Percentiles rank a stretch among this genome's conserved stretches.
Evolutionary conservation across 257 asterid species (phyloP).

Genomic region (Sherardia arvensis): DNA sequence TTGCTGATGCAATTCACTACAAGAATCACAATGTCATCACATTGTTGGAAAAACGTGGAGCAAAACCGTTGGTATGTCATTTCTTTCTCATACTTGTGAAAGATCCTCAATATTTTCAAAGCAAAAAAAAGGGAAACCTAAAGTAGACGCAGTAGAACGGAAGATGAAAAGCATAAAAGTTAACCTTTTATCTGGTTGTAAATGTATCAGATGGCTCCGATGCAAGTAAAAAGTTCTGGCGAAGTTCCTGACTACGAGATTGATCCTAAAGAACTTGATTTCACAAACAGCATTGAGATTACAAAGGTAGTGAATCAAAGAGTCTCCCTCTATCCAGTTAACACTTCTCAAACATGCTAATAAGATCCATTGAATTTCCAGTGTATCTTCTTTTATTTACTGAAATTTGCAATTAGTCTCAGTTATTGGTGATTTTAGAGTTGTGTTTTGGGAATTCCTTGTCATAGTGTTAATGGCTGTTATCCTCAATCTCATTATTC

Average conservation of each 20-base stretch:
- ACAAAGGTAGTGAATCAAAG: constrained; percentile 44
- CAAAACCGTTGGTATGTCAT: constrained; percentile 48
- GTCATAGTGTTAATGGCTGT: not conserved
- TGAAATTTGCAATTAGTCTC: not conserved
- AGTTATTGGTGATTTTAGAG: not conserved
- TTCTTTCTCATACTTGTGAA: not conserved
- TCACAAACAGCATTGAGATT: constrained; percentile 53
- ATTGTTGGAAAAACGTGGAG: constrained; percentile 71
- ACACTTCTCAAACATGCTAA: not conserved
- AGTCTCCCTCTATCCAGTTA: not conserved
- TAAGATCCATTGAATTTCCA: not conserved
- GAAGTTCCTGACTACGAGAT: constrained; percentile 95
- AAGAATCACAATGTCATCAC: constrained; percentile 67
- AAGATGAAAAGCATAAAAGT: not conserved
- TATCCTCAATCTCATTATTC: not conserved
- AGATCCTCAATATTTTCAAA: not conserved
- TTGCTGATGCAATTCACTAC: constrained; percentile 83
- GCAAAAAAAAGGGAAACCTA: too few species aligned
- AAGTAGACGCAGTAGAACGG: not conserved
- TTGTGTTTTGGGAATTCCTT: not conserved
- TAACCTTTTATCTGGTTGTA: not conserved
- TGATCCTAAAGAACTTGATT: constrained; percentile 70
- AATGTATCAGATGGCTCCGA: constrained; percentile 59
- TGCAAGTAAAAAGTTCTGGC: constrained; percentile 66
- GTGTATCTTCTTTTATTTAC: not conserved